Conservation (phyloP, 2,329 filamentous ascomycete genomes). For the Penicillium glabrum region DNA sequence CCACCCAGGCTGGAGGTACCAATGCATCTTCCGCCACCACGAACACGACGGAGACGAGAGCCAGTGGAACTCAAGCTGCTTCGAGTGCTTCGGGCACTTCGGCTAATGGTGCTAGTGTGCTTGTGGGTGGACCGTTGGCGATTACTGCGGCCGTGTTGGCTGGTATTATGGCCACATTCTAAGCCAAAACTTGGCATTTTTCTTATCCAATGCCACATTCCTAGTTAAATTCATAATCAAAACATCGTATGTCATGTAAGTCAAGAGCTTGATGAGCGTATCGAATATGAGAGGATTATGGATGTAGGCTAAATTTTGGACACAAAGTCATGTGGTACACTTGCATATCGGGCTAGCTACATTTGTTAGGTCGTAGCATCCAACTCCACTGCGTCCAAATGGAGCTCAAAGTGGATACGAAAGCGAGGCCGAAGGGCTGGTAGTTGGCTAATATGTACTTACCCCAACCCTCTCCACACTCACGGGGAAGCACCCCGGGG, state of each 20-base stretch:
- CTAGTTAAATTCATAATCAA: neutral
- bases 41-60: neutral
- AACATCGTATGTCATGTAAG: no score
- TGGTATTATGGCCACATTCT: constrained; percentile 2
- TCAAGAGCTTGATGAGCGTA: no score
- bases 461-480: neutral
- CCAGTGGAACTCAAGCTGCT: neutral
- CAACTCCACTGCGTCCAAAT: neutral
- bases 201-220: neutral
- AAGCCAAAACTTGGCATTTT: neutral
- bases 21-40: neutral
- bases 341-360: neutral
- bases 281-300: no score
- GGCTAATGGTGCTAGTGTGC: neutral
- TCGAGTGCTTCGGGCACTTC: neutral
- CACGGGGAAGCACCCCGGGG: neutral
- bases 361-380: neutral
- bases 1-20: neutral
- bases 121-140: neutral
- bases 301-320: neutral
- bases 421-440: neutral
- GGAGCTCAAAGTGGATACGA: neutral
- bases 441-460: neutral
- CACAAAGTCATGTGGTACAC: neutral
- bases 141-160: neutral